These are phyloP conservation scores for Aspergillus nomiae DNA, from an alignment of 2,329 filamentous ascomycete genomes.

Conservation along the genomic window DNA sequence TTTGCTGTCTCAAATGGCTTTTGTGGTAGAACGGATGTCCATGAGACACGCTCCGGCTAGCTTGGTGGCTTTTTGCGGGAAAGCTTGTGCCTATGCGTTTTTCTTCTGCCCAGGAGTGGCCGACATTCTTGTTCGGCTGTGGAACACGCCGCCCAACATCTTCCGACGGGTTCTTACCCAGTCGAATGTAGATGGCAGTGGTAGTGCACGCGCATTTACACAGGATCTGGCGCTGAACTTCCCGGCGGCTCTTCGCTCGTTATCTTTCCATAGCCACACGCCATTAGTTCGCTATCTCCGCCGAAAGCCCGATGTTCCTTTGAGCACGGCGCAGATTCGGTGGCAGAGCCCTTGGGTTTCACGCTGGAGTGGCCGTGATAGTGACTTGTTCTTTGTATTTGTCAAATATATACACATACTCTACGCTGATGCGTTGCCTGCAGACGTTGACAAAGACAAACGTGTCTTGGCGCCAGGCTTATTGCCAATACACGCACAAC, in stretches of 20 bases:
- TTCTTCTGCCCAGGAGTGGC: slow-evolving; percentile 88
- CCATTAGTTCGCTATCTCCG: slow-evolving; percentile 62
- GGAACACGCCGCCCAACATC: slow-evolving; percentile 69
- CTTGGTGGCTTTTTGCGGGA: slow-evolving; percentile 82
- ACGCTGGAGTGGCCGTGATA: slow-evolving; percentile 84
- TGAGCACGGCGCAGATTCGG: slow-evolving; percentile 70
- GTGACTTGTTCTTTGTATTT: slow-evolving; percentile 89
- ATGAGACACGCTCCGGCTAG: slow-evolving; percentile 70
- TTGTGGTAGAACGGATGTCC: slow-evolving; percentile 88
- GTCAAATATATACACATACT: slow-evolving; percentile 84
- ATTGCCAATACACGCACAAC: slow-evolving; percentile 77
- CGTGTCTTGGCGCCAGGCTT: slow-evolving; percentile 72
- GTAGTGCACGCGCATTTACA: slow-evolving; percentile 52
- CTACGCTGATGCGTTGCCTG: slow-evolving; percentile 70
- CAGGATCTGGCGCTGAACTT: slow-evolving; percentile 70
- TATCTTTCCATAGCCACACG: slow-evolving; percentile 66
- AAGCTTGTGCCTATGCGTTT: slow-evolving; percentile 89
- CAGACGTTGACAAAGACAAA: slow-evolving; percentile 55
- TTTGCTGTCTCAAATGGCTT: slow-evolving; percentile 77
- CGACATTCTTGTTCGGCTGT: slow-evolving; percentile 79
- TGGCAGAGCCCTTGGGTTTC: slow-evolving; percentile 86
- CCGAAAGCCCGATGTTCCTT: slow-evolving; percentile 66
- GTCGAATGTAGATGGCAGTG: slow-evolving; percentile 63
- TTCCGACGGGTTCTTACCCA: slow-evolving; percentile 73
- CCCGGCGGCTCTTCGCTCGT: slow-evolving; percentile 63